Conservation (phyloP, 78 protist genomes). For the Diacronema lutheri region DNA sequence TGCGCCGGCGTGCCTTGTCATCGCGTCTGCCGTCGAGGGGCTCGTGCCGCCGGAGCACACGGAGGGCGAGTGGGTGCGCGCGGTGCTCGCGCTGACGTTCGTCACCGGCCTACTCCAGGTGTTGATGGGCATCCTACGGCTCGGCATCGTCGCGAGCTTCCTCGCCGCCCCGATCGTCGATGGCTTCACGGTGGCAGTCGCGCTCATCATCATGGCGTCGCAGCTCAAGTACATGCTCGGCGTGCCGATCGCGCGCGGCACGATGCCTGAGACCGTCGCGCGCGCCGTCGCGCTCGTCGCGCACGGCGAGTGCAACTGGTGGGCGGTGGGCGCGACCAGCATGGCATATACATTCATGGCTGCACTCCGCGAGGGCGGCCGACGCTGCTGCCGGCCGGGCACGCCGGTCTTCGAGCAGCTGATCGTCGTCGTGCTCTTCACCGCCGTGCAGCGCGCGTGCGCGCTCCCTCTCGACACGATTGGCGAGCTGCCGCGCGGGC, state of each 20-base stretch:
- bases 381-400: slow-evolving; percentile 1
- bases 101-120: too few relatives aligned
- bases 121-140: too few relatives aligned
- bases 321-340: slow-evolving; percentile 53
- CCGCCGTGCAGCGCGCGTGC: slow-evolving; percentile 18
- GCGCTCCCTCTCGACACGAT: slow-evolving; percentile 38
- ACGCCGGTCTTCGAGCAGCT: slow-evolving; percentile 55
- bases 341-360: slow-evolving; percentile 20
- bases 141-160: too few relatives aligned
- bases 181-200: slow-evolving; percentile 76
- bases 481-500: slow-evolving; percentile 56
- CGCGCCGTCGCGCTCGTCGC: too few relatives aligned
- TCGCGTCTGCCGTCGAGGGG: too few relatives aligned
- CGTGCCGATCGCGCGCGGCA: not conserved
- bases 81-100: too few relatives aligned
- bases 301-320: slow-evolving; percentile 14
- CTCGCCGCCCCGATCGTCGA: slow-evolving; percentile 64
- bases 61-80: too few relatives aligned
- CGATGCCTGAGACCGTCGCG: not conserved
- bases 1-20: too few relatives aligned
- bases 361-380: slow-evolving; percentile 11
- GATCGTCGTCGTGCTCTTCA: slow-evolving; percentile 49
- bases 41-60: too few relatives aligned
- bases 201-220: slow-evolving; percentile 61
- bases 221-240: slow-evolving; percentile 55